These are phyloP conservation scores for Pecoramyces ruminantium DNA, from an alignment of 192 early-diverging fungal genomes.

Conservation along the genomic window DNA sequence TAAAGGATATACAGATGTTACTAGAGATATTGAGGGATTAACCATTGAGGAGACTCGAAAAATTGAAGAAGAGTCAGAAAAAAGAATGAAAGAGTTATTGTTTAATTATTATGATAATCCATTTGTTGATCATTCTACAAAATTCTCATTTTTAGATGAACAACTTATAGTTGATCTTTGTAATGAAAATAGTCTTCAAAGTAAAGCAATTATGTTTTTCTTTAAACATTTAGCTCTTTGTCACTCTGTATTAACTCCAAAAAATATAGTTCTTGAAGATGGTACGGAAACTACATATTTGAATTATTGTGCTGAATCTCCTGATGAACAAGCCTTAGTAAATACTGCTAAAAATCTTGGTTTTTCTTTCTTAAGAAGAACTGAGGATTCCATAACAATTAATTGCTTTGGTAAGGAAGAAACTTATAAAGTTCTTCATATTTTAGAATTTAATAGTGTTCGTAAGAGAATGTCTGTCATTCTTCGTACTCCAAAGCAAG, in stretches of 20 bases:
- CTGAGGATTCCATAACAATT: background rate
- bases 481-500: slow-evolving; percentile 45
- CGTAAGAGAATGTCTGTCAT: slow-evolving; percentile 94
- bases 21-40: slow-evolving; percentile 14
- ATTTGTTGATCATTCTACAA: background rate
- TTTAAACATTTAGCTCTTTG: slow-evolving; percentile 1
- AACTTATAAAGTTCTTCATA: background rate
- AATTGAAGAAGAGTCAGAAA: slow-evolving; percentile 7
- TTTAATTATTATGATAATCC: background rate
- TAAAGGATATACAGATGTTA: slow-evolving; percentile 31
- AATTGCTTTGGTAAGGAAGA: background rate
- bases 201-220: background rate
- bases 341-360: background rate
- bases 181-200: background rate
- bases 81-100: background rate
- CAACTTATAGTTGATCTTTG: background rate
- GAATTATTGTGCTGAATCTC: background rate
- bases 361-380: background rate
- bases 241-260: background rate
- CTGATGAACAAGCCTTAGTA: slow-evolving; percentile 5
- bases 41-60: slow-evolving; percentile 14
- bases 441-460: slow-evolving; percentile 80
- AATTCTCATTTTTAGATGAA: background rate
- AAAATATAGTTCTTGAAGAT: background rate
- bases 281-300: background rate